Percentiles rank a stretch among this genome's conserved stretches.
Evolutionary conservation across 306 rosid species (phyloP).

Genomic region (Medicago ruthenica): DNA sequence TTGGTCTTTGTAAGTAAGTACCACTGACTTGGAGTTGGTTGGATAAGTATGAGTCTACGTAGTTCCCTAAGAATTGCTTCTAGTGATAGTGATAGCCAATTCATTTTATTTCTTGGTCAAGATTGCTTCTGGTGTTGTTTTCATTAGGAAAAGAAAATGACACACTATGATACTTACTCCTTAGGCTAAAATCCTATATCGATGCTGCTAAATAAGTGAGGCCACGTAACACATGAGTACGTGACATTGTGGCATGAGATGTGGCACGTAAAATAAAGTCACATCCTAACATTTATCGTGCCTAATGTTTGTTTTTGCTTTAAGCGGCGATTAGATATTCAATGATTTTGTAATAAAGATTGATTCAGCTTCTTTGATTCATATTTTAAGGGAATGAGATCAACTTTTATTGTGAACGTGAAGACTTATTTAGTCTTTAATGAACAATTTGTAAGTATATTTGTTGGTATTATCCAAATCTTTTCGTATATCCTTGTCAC

Average conservation of each 20-base stretch:
- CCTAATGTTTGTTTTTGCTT: no score
- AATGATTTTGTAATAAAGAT: no score
- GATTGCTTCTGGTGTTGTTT: neutral
- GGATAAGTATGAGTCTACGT: neutral
- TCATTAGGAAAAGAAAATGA: neutral
- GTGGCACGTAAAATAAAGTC: constrained; percentile 32
- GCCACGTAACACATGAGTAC: neutral
- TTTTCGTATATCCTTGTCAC: no score
- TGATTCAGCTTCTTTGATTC: no score
- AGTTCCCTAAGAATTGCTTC: neutral
- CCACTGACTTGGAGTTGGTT: neutral
- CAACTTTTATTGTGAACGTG: no score
- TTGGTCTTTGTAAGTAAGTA: no score
- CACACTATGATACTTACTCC: neutral
- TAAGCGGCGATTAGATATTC: no score
- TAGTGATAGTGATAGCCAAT: constrained; percentile 33
- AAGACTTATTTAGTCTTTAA: no score
- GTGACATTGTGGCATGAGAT: constrained; percentile 12
- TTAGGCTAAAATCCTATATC: neutral
- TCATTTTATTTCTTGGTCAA: constrained; percentile 21
- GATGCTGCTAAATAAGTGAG: constrained; percentile 10
- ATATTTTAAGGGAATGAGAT: no score
- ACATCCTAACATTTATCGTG: neutral
- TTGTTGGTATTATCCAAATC: no score
- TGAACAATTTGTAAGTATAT: no score